Evolutionary conservation across 1,284 basidiomycete genomes (phyloP).

Genomic region (Trametes sp.): DNA sequence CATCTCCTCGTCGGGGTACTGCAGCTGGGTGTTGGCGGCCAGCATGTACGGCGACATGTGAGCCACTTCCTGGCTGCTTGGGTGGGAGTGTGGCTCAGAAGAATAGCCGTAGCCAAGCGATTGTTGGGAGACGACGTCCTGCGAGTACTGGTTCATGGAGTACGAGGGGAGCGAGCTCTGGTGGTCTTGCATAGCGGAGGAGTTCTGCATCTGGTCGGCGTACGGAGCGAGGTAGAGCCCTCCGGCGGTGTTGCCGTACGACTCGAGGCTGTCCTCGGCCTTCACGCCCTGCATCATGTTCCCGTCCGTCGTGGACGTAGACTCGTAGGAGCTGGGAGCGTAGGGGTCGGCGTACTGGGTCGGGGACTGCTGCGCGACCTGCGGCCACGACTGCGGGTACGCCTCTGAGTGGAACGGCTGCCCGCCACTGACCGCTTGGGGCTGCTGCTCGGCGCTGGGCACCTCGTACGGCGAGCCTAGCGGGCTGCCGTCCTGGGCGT

Average conservation of each 20-base stretch:
- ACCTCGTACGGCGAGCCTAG: conserved; percentile 29
- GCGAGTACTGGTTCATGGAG: conserved; percentile 17
- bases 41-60: conserved; percentile 29
- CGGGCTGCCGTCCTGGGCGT: conserved; percentile 24
- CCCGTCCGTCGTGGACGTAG: conserved; percentile 13
- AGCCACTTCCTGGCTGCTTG: conserved; percentile 19
- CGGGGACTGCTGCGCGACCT: conserved; percentile 18
- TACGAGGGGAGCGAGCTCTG: conserved; percentile 18
- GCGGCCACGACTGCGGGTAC: conserved; percentile 25
- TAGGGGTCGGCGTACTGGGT: conserved; percentile 28
- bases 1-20: conserved; percentile 29
- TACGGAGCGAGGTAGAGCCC: conserved; percentile 26
- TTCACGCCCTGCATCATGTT: conserved; percentile 16
- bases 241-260: conserved; percentile 13
- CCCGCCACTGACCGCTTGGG: conserved; percentile 9
- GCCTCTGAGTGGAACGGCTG: conserved; percentile 28
- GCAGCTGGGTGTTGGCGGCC: conserved; percentile 22
- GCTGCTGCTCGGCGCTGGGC: conserved; percentile 23
- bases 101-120: conserved; percentile 26
- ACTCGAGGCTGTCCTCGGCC: conserved; percentile 21
- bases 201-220: conserved; percentile 21
- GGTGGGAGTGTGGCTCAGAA: conserved; percentile 16
- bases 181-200: conserved; percentile 10
- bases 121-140: conserved; percentile 16
- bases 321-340: conserved; percentile 24